These are phyloP conservation scores for Candida frijolesensis DNA, from an alignment of 1,139 yeast species.

Conservation along the genomic window DNA sequence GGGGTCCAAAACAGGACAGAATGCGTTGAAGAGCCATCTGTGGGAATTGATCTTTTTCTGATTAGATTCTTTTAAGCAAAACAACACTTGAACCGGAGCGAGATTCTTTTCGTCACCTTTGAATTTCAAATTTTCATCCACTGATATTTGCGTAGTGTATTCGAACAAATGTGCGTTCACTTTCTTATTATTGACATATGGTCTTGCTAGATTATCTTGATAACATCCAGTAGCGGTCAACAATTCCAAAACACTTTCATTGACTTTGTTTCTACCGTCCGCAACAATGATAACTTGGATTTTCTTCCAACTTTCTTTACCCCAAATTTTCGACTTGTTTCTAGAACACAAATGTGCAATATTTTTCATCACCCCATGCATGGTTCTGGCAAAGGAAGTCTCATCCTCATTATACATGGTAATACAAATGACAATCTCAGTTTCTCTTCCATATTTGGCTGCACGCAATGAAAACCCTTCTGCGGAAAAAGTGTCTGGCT, in stretches of 20 bases:
- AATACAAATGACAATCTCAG: conserved; percentile 80
- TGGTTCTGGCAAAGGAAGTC: conserved; percentile 45
- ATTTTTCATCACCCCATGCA: conserved; percentile 51
- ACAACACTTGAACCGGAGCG: conserved; percentile 50
- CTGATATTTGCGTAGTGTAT: conserved; percentile 69
- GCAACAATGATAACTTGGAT: conserved; percentile 50
- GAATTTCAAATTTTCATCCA: conserved; percentile 63
- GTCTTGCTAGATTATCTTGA: conserved; percentile 53
- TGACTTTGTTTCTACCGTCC: conserved; percentile 51
- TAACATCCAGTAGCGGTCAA: conserved; percentile 52
- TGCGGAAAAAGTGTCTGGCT: conserved; percentile 78
- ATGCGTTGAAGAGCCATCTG: conserved; percentile 54
- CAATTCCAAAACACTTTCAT: conserved; percentile 50
- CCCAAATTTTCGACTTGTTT: conserved; percentile 47
- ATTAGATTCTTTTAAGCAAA: conserved; percentile 49
- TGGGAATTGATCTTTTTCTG: conserved; percentile 53
- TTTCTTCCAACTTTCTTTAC: conserved; percentile 52
- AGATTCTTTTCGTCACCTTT: conserved; percentile 47
- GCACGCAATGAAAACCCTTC: conserved; percentile 86
- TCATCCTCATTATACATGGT: conserved; percentile 56
- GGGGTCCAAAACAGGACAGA: conserved; percentile 48
- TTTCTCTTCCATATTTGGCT: conserved; percentile 81
- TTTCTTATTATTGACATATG: conserved; percentile 73
- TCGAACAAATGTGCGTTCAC: conserved; percentile 83
- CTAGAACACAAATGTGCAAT: conserved; percentile 50